Conservation (phyloP, 176 grass and related monocot genomes). For the Oropetium thomaeum region DNA sequence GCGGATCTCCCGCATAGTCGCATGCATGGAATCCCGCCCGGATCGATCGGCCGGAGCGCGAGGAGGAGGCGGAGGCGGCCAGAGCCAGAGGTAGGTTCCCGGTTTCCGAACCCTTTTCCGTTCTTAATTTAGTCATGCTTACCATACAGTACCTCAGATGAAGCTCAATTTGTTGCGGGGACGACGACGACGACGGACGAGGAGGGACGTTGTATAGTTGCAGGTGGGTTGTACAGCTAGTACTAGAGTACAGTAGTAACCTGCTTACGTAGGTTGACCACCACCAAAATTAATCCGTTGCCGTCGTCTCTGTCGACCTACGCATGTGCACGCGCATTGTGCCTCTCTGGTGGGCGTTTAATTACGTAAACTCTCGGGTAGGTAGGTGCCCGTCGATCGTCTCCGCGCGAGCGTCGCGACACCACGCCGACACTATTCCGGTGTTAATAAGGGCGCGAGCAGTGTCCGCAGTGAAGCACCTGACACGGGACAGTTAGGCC, state of each 20-base stretch:
- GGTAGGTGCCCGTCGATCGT: background rate
- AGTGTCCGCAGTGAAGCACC: conserved; percentile 23
- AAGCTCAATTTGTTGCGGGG: background rate
- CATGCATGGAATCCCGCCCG: no score
- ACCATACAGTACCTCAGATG: background rate
- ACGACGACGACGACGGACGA: no score
- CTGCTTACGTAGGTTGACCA: background rate
- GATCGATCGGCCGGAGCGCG: no score
- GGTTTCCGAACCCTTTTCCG: background rate
- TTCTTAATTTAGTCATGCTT: background rate
- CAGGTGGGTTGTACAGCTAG: background rate
- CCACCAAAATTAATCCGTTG: background rate
- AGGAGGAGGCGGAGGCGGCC: no score
- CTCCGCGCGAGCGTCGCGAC: conserved; percentile 14
- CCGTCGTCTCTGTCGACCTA: background rate
- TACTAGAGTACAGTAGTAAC: background rate
- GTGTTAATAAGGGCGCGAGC: conserved; percentile 17
- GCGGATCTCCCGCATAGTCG: no score
- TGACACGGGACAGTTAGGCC: conserved; percentile 33
- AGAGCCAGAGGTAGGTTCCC: no score
- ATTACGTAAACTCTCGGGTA: no score
- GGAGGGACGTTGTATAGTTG: background rate
- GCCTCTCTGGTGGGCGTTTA: no score
- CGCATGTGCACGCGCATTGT: background rate
- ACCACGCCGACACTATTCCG: conserved; percentile 16